These are phyloP conservation scores for rapeseed (Brassica napus) DNA, from an alignment of 345 rosid genomes.

Conservation along the genomic window DNA sequence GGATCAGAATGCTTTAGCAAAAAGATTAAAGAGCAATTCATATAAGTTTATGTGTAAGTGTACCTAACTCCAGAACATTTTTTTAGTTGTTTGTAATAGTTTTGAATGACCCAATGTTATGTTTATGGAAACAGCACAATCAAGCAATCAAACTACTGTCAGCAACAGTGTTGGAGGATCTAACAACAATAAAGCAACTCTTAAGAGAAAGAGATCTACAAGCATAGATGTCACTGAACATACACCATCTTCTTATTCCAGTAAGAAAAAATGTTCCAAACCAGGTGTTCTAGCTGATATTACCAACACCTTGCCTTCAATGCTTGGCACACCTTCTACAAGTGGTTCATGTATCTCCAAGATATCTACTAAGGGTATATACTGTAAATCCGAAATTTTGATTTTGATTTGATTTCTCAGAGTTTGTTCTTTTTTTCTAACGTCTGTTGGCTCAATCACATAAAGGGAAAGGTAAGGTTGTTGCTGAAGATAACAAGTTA, in stretches of 20 bases:
- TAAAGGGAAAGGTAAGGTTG: no score
- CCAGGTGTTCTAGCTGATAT: background rate
- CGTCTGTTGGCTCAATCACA: no score
- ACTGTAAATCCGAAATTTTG: no score
- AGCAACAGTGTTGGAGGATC: background rate
- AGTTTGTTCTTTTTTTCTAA: no score
- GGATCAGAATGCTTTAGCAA: no score
- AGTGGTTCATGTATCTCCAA: background rate
- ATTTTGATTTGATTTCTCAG: no score
- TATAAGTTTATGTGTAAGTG: no score
- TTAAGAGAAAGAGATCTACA: background rate
- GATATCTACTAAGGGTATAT: background rate
- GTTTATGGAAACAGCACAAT: background rate
- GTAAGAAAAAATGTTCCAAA: background rate
- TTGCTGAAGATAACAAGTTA: no score
- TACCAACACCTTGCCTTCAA: background rate
- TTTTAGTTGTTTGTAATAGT: no score
- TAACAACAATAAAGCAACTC: background rate
- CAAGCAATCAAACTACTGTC: background rate
- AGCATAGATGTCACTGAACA: background rate
- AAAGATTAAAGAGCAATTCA: no score
- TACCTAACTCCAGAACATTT: no score
- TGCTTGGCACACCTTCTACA: background rate
- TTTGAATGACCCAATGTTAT: no score
- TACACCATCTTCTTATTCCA: background rate